Conservation (phyloP, 495 filamentous ascomycete species). For the Cladorrhinum samala region DNA sequence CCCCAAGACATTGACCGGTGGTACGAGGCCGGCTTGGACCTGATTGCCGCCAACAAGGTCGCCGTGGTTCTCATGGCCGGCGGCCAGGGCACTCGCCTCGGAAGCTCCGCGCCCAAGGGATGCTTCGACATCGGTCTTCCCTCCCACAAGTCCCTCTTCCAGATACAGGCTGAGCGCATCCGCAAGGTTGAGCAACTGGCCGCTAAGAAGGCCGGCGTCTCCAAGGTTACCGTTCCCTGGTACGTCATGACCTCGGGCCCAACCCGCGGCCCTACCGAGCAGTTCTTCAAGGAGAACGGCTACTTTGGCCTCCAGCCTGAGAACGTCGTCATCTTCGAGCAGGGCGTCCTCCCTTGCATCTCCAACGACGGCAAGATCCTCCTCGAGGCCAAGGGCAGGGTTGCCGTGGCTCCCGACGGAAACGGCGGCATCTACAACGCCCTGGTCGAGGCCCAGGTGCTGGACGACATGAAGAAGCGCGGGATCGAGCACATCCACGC, state of each 20-base stretch:
- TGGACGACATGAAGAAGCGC: constrained; percentile 80
- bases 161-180: constrained; percentile 94
- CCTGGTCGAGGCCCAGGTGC: constrained; percentile 70
- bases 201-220: constrained; percentile 55
- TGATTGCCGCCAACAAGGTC: constrained; percentile 84
- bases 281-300: constrained; percentile 81
- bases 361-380: constrained; percentile 97
- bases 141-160: constrained; percentile 90
- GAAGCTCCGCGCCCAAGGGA: constrained; percentile 92
- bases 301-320: constrained; percentile 84
- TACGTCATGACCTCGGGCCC: constrained; percentile 99
- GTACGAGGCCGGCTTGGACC: constrained; percentile 76
- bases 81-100: constrained; percentile 90
- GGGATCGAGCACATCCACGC: constrained; percentile 94
- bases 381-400: constrained; percentile 82
- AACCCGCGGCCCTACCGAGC: constrained; percentile 85
- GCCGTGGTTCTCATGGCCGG: constrained; percentile 96
- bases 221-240: constrained; percentile 79
- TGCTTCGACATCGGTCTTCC: constrained; percentile 93
- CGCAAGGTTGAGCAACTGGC: constrained; percentile 77
- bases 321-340: constrained; percentile 92
- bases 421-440: constrained; percentile 97
- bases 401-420: constrained; percentile 95
- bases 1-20: constrained; percentile 72
- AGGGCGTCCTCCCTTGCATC: constrained; percentile 93